These are phyloP conservation scores for Madurella fahalii DNA, from an alignment of 2,329 filamentous ascomycete species.

Conservation along the genomic window DNA sequence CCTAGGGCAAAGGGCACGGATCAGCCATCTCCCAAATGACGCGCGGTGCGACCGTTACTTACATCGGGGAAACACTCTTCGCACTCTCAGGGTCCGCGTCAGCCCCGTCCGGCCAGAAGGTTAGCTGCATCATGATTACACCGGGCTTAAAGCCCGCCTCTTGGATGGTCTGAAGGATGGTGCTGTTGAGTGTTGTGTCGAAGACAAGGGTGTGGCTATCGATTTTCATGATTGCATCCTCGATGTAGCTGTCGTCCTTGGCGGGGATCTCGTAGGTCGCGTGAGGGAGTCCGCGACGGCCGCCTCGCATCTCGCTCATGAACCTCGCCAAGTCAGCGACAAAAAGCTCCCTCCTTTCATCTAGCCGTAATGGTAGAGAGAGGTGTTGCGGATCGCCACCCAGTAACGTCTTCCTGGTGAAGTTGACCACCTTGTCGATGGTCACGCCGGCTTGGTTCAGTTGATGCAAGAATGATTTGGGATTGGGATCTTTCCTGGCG, in stretches of 20 bases:
- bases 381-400: background rate
- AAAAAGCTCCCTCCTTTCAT: background rate
- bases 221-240: conserved; percentile 13
- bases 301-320: background rate
- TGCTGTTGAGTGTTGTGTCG: conserved; percentile 16
- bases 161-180: conserved; percentile 5
- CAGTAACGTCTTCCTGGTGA: background rate
- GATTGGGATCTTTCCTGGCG: background rate
- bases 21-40: background rate
- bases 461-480: conserved; percentile 2
- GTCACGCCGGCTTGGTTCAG: background rate
- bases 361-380: background rate
- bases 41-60: background rate
- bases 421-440: conserved; percentile 11
- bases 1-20: background rate
- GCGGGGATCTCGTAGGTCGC: background rate
- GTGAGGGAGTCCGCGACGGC: background rate
- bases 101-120: conserved; percentile 14
- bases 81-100: conserved; percentile 1
- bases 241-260: background rate
- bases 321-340: background rate
- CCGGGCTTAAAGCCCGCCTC: conserved; percentile 9
- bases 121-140: conserved; percentile 14
- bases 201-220: conserved; percentile 9
- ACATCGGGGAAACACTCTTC: background rate